phyloP scores from a whole-genome alignment of 2,329 filamentous ascomycete genomes.

The Aspergillus ibericus region DNA sequence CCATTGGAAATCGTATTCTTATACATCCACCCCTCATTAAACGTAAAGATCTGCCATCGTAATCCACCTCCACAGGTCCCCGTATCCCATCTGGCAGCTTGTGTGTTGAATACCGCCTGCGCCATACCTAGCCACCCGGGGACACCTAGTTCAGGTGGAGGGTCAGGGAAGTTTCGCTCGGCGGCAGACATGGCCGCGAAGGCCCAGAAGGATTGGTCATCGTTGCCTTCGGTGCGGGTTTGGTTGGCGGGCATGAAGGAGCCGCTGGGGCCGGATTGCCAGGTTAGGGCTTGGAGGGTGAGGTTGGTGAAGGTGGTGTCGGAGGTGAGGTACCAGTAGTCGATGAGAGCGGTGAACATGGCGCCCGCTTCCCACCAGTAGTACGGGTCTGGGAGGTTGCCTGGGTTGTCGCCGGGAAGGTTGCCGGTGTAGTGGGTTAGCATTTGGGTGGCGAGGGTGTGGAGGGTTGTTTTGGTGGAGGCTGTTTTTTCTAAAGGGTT shows the following conservation, averaged over 20 bases:
- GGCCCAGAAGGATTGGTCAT: conserved; percentile 61
- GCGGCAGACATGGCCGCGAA: conserved; percentile 58
- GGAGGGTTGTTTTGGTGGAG: conserved; percentile 50
- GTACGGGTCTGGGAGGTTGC: conserved; percentile 52
- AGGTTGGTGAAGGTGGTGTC: conserved; percentile 42
- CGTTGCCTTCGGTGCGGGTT: conserved; percentile 51
- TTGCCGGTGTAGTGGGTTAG: conserved; percentile 53
- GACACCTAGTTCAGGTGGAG: conserved; percentile 47
- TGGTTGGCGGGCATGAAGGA: conserved; percentile 47
- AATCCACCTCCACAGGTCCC: conserved; percentile 69
- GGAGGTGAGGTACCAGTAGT: conserved; percentile 47
- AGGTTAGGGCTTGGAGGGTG: conserved; percentile 37
- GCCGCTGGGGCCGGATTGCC: conserved; percentile 38
- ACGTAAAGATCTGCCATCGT: conserved; percentile 37
- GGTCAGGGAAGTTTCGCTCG: conserved; percentile 45
- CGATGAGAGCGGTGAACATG: conserved; percentile 43
- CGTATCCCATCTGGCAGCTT: conserved; percentile 68
- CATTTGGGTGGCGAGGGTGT: conserved; percentile 48
- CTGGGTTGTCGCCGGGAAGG: conserved; percentile 51
- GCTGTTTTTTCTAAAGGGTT: too few species aligned
- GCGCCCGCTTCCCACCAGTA: conserved; percentile 49
- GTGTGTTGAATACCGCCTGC: conserved; percentile 79
- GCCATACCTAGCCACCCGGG: conserved; percentile 77
- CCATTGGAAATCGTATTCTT: conserved; percentile 39
- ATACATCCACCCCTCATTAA: conserved; percentile 35